Conservation (phyloP, 2,329 filamentous ascomycete species). For the Calonectria fujianensis region DNA sequence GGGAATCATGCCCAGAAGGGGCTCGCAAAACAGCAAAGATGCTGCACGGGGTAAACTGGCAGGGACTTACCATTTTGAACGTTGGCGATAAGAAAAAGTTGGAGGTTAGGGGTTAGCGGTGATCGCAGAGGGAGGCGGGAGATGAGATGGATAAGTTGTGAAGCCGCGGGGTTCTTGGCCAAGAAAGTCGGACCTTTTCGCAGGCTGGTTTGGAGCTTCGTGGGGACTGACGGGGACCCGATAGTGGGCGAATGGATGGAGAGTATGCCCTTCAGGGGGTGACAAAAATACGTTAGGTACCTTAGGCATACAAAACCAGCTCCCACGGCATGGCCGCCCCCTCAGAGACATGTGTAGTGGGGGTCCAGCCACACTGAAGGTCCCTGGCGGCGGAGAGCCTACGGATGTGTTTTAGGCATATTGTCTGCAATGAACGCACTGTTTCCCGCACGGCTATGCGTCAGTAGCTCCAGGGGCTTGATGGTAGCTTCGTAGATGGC, state of each 20-base stretch:
- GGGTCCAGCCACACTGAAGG: constrained; percentile 32
- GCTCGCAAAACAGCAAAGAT: constrained; percentile 27
- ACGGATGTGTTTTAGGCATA: not conserved
- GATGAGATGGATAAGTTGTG: constrained; percentile 57
- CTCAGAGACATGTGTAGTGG: not conserved
- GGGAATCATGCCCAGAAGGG: constrained; percentile 33
- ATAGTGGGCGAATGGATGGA: constrained; percentile 37
- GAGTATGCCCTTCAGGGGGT: constrained; percentile 30
- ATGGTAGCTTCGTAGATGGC: not conserved
- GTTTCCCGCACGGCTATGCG: constrained; percentile 25
- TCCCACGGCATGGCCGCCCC: not conserved
- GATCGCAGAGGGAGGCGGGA: constrained; percentile 53
- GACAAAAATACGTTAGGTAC: constrained; percentile 25
- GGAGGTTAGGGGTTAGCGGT: constrained; percentile 49
- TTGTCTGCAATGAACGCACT: constrained; percentile 16
- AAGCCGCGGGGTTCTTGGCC: constrained; percentile 56
- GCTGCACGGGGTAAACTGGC: constrained; percentile 29
- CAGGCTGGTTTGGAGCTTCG: constrained; percentile 53
- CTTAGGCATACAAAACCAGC: constrained; percentile 37
- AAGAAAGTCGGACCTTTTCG: constrained; percentile 57
- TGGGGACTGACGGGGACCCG: constrained; percentile 46
- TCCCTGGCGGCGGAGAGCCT: not conserved
- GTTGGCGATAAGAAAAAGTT: constrained; percentile 47
- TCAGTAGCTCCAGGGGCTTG: constrained; percentile 21
- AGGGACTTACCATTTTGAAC: constrained; percentile 56